phyloP scores from a whole-genome alignment of 805 yeast species.

The Vanderwaltozyma polyspora region DNA sequence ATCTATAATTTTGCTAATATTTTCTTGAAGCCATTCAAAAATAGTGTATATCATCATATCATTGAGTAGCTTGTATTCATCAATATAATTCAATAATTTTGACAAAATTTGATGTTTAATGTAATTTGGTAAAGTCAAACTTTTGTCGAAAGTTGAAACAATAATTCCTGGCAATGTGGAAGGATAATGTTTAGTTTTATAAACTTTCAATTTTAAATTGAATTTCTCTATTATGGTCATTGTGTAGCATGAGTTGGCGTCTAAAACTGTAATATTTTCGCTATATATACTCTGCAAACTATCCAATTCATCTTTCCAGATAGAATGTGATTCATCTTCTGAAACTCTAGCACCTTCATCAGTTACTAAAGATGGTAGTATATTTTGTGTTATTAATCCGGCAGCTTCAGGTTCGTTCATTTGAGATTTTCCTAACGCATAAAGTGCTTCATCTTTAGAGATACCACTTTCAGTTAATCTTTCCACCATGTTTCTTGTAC shows the following conservation, averaged over 20 bases:
- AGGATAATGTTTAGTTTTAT: constrained; percentile 50
- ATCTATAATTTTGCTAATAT: constrained; percentile 44
- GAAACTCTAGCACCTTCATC: constrained; percentile 5
- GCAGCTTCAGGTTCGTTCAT: constrained; percentile 42
- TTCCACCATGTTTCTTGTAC: constrained; percentile 45
- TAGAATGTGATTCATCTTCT: constrained; percentile 28
- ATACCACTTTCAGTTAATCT: constrained; percentile 58
- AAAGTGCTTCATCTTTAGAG: constrained; percentile 51
- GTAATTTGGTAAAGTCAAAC: constrained; percentile 54
- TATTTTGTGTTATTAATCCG: constrained; percentile 35
- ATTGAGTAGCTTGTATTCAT: constrained; percentile 42
- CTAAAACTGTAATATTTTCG: constrained; percentile 29
- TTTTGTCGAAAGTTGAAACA: constrained; percentile 30
- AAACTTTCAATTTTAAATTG: constrained; percentile 28
- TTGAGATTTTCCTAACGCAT: constrained; percentile 32
- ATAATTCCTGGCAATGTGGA: constrained; percentile 58
- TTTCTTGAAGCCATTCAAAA: constrained; percentile 69
- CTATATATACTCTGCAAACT: constrained; percentile 52
- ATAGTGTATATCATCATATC: constrained; percentile 57
- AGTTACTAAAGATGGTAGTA: constrained; percentile 13
- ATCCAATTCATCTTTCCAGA: constrained; percentile 71
- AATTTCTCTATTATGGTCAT: constrained; percentile 29
- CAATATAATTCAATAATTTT: constrained; percentile 35
- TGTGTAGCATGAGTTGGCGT: constrained; percentile 19
- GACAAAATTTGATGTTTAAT: constrained; percentile 48